Base-by-base conservation (phyloP, 179 eudicot species). In the Beta lomatogona region DNA sequence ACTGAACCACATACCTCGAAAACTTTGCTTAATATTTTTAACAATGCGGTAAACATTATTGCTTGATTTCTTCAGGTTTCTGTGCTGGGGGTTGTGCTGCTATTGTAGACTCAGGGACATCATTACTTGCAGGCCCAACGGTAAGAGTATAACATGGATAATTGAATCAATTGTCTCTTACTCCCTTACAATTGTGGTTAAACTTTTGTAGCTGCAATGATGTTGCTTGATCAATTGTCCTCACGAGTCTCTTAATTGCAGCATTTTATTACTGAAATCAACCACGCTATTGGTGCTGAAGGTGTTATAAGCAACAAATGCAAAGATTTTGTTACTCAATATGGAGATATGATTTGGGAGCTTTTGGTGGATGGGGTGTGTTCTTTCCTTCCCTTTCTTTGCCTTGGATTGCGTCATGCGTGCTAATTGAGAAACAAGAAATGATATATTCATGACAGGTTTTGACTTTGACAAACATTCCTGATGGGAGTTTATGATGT, bases 211-310 rank as follows among this genome's bases (percentile, higher is more conserved):
- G 61, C 9, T 70, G 63, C 52, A 65, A 64, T 44, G 28, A 70
- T 41, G 10, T 75, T 60, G 66, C 36, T 76, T 18, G 15, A 52
- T 45, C 21, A 75, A 19, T 75, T 67, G 72, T 10, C 71, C 54
- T 77, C 46, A 52, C 53, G 18, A 14, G 61, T 61, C 44, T 44
- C 46, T 78, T 31, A 50, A 55, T 88, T 89, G 67, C 90, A 94
- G 98, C 79, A 91, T 77, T 71, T 94, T 73, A 83, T 94, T 77
- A 84, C 98, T 65, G 92, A 94, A 87, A 88, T 94, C 86, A 94
- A 93, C 89, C 91, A 91, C 79, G 98, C 98, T n/a, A 93, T 94
- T 88, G 97, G 98, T 59, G 98, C 93, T 54, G 86, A 86, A 83
- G 98, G 97, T 84, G 82, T 89, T 48, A 83, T 91, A 73, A 94